A percentile compares a stretch with the other conserved stretches of the same genome.
These are phyloP conservation scores for Serendipita vermifera DNA, from an alignment of 768 basidiomycete genomes.

Conservation along the genomic window DNA sequence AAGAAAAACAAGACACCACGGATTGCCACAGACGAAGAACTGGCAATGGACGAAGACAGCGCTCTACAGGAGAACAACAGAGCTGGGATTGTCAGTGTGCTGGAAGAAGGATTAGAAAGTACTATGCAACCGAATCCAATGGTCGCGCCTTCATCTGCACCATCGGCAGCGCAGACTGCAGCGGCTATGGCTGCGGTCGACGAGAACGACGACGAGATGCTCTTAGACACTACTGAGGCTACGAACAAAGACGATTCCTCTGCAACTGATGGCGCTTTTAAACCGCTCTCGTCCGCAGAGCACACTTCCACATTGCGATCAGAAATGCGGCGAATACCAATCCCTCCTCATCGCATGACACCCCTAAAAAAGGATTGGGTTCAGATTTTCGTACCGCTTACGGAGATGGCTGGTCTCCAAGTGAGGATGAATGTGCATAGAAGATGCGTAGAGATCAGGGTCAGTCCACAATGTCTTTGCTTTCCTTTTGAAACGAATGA, in stretches of 20 bases:
- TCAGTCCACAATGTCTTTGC: conserved; percentile 29
- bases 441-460: conserved; percentile 83
- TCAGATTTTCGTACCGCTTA: conserved; percentile 86
- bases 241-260: conserved; percentile 55
- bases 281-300: conserved; percentile 35
- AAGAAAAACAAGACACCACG: conserved; percentile 12
- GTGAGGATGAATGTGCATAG: conserved; percentile 93
- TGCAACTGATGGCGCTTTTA: conserved; percentile 34
- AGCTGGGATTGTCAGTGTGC: conserved; percentile 8
- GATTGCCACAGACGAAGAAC: conserved; percentile 7
- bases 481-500: not conserved
- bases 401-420: conserved; percentile 88
- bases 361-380: conserved; percentile 95
- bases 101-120: conserved; percentile 9
- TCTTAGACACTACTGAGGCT: conserved; percentile 22
- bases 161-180: not conserved
- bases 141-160: not conserved
- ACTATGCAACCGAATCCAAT: not conserved
- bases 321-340: conserved; percentile 76
- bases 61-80: not conserved
- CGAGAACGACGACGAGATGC: conserved; percentile 19
- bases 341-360: conserved; percentile 96
- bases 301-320: conserved; percentile 50
- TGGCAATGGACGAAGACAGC: conserved; percentile 10
- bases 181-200: conserved; percentile 13